Evolutionary conservation across 2,329 filamentous ascomycete genomes (phyloP).

Genomic region (Atkinsonella hypoxylon): DNA sequence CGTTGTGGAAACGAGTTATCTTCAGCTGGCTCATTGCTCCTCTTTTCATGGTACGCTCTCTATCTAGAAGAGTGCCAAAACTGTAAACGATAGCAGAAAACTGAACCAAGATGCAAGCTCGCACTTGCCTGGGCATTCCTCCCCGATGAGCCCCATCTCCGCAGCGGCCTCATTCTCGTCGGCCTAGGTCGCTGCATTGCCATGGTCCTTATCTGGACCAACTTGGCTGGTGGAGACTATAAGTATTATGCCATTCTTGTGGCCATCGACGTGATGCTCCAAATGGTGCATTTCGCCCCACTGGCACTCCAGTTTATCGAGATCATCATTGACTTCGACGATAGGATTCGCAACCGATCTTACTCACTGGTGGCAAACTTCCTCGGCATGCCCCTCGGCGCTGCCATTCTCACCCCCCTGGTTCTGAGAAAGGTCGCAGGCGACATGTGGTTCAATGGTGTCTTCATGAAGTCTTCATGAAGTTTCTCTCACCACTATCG

Average conservation of each 20-base stretch:
- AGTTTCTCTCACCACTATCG: slow-evolving; percentile 58
- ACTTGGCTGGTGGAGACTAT: slow-evolving; percentile 55
- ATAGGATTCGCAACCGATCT: slow-evolving; percentile 24
- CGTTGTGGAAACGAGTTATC: slow-evolving; percentile 65
- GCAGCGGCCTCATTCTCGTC: slow-evolving; percentile 66
- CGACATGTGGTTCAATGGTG: slow-evolving; percentile 49
- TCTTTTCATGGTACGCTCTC: slow-evolving; percentile 56
- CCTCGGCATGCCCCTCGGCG: slow-evolving; percentile 70
- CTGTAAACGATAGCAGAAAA: not conserved
- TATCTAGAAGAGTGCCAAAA: not conserved
- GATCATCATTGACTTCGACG: slow-evolving; percentile 41
- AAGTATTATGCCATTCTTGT: slow-evolving; percentile 79
- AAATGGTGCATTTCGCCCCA: slow-evolving; percentile 63
- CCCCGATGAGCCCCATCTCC: slow-evolving; percentile 43
- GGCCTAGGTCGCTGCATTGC: slow-evolving; percentile 79
- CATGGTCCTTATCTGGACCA: slow-evolving; percentile 71
- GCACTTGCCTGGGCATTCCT: slow-evolving; percentile 57
- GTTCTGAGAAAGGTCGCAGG: slow-evolving; percentile 42
- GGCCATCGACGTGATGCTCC: slow-evolving; percentile 61
- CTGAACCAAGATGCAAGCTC: slow-evolving; percentile 28
- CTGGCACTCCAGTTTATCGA: slow-evolving; percentile 58
- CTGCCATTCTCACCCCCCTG: slow-evolving; percentile 66
- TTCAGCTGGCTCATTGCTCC: slow-evolving; percentile 80
- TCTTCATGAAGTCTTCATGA: slow-evolving; percentile 68
- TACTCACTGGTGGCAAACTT: slow-evolving; percentile 69